Conservation (phyloP, 2,329 filamentous ascomycete genomes). For the Epichloe elymi region DNA sequence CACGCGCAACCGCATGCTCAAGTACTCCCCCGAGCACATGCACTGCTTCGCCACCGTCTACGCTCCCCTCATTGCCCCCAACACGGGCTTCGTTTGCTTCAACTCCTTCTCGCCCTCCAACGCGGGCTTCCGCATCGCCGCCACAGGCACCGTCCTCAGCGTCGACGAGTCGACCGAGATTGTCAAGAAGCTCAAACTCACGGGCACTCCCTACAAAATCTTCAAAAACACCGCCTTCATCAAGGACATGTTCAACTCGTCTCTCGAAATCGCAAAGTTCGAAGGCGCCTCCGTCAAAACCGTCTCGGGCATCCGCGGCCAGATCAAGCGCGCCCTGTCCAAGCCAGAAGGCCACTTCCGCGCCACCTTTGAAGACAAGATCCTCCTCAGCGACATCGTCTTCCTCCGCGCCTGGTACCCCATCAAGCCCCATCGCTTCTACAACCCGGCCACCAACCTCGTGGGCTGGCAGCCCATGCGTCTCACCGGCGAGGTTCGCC, state of each 20-base stretch:
- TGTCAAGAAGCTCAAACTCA: conserved; percentile 98
- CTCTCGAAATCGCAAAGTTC: conserved; percentile 94
- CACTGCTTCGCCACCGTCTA: conserved; percentile 96
- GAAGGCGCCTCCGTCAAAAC: conserved; percentile 93
- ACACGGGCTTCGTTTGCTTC: conserved; percentile 89
- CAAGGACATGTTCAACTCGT: conserved; percentile 92
- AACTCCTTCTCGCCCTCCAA: conserved; percentile 76
- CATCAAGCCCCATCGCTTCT: conserved; percentile 88
- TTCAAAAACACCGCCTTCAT: conserved; percentile 99
- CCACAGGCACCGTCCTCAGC: conserved; percentile 82
- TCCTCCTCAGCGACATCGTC: conserved; percentile 90
- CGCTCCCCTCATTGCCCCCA: conserved; percentile 91
- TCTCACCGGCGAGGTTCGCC: conserved; percentile 80
- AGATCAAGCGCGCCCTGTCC: conserved; percentile 89
- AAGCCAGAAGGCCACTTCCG: conserved; percentile 94
- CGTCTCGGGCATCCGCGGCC: conserved; percentile 85
- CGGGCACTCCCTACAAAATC: conserved; percentile 87
- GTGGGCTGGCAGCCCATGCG: conserved; percentile 92
- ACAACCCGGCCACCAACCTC: conserved; percentile 90
- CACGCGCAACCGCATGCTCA: conserved; percentile 91
- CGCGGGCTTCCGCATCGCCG: conserved; percentile 85
- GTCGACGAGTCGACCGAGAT: conserved; percentile 96
- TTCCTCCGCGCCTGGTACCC: conserved; percentile 96
- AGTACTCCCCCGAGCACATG: conserved; percentile 99
- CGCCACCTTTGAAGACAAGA: conserved; percentile 97